Conservation (phyloP, 1,284 basidiomycete genomes). For the Mrakiaceae sp. region DNA sequence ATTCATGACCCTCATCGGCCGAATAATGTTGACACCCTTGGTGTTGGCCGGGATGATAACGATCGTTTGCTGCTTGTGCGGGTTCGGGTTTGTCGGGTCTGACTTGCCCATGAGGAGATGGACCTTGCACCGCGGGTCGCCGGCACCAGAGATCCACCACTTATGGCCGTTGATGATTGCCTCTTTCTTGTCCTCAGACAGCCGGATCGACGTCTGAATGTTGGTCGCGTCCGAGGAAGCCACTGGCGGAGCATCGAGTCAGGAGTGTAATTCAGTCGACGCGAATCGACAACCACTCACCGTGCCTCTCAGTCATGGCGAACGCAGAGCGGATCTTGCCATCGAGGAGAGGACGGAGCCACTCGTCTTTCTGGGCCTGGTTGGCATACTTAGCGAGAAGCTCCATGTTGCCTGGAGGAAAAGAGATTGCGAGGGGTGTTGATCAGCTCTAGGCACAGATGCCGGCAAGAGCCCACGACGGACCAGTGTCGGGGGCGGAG, state of each 20-base stretch:
- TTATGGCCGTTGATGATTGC: constrained; percentile 95
- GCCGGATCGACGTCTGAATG: constrained; percentile 73
- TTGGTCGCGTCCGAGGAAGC: constrained; percentile 95
- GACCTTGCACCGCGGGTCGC: constrained; percentile 77
- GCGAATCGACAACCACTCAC: constrained; percentile 38
- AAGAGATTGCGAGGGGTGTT: not conserved
- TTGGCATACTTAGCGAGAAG: constrained; percentile 89
- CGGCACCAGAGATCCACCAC: constrained; percentile 98
- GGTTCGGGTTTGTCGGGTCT: constrained; percentile 57
- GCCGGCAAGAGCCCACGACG: not conserved
- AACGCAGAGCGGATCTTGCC: constrained; percentile 91
- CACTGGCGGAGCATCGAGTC: constrained; percentile 40
- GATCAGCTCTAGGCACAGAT: not conserved
- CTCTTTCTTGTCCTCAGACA: constrained; percentile 60
- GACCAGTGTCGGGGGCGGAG: constrained; percentile 78
- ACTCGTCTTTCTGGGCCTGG: constrained; percentile 78
- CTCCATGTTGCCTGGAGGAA: constrained; percentile 69
- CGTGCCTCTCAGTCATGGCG: constrained; percentile 85
- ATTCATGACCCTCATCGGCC: constrained; percentile 85
- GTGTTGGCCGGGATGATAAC: constrained; percentile 82
- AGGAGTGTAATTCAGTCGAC: not conserved
- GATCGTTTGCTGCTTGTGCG: constrained; percentile 82
- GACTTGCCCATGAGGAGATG: constrained; percentile 93
- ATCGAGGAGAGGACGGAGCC: constrained; percentile 76
- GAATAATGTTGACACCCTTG: constrained; percentile 76